Evolutionary conservation across 2,329 filamentous ascomycete species (phyloP), one percentile per base, ranked within the genome.

Genomic region (Cytospora paraplurivora): DNA sequence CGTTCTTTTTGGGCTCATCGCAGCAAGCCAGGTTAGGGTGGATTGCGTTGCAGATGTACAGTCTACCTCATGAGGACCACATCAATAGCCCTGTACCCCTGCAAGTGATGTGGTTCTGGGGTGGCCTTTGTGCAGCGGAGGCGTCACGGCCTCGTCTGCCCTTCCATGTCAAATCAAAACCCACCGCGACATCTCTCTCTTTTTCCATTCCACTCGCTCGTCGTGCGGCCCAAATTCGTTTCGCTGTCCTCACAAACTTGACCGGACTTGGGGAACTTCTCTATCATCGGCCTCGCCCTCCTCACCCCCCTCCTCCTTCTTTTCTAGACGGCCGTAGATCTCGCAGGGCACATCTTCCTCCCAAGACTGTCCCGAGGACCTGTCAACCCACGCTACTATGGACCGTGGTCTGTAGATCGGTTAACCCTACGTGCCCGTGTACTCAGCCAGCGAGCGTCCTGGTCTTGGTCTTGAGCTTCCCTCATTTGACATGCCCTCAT

Each of bases 81-180:
- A 37, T 34, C 41, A n/a, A 19, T 34, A 56, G 41, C 52, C 27
- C 38, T 51, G 54, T 50, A 37, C 55, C 59, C 51, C 37, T 44
- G 59, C 47, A 10, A 21, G n/a, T 38, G 19, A 37, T 59, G 57
- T 62, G 44, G 53, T 38, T 49, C 63, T 54, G 57, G 56, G 64
- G 64, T 63, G 57, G 57, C 33, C 62, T 58, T 66, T 59, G 61
- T 65, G 60, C 63, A 65, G 63, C 61, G 63, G 63, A 62, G 59
- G 59, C 59, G 63, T 58, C 59, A 64, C 53, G 56, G 60, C 44
- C 60, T 50, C 51, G 59, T 61, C 59, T 61, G 17, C 59, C 51
- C 59, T 61, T 44, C 56, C 63, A 51, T 57, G 58, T 63, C 56
- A 49, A 63, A 38, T 47, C 44, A 47, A 62, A 62, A 60, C 55